A percentile compares a stretch with the other conserved stretches of the same genome.
Conservation (phyloP, 2,329 filamentous ascomycete species). For the Septoria petroselini region DNA sequence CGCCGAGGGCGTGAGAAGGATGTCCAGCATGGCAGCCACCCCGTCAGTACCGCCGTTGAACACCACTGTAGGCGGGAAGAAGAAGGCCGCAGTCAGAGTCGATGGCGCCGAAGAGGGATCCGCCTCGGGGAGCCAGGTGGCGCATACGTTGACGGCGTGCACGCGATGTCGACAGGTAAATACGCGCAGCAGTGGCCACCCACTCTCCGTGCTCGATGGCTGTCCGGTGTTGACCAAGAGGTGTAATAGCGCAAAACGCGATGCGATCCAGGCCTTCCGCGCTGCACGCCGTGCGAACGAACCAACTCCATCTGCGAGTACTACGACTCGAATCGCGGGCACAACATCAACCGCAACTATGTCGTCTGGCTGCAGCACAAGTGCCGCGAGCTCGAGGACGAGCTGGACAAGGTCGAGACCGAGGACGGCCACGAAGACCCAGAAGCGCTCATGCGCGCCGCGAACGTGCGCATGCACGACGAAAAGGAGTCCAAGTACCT, state of each 20-base stretch:
- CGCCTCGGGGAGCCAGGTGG: constrained; percentile 59
- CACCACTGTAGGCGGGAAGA: constrained; percentile 13
- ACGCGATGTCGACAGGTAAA: constrained; percentile 74
- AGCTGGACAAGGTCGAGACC: constrained; percentile 74
- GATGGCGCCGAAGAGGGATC: constrained; percentile 33
- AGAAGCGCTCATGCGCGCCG: constrained; percentile 83
- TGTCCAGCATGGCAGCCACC: constrained; percentile 9
- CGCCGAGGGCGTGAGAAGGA: neutral
- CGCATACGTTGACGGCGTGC: constrained; percentile 76
- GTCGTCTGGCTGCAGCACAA: constrained; percentile 88
- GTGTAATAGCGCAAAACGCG: constrained; percentile 84
- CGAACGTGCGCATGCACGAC: constrained; percentile 78
- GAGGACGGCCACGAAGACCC: constrained; percentile 69
- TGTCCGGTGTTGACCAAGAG: constrained; percentile 15
- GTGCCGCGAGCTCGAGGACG: constrained; percentile 75
- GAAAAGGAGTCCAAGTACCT: constrained; percentile 87
- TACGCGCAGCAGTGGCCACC: constrained; percentile 14
- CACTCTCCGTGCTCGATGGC: no score
- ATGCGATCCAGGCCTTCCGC: constrained; percentile 89
- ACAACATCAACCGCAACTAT: constrained; percentile 84
- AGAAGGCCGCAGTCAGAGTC: constrained; percentile 32
- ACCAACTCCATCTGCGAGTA: constrained; percentile 92
- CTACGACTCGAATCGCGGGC: constrained; percentile 82
- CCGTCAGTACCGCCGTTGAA: constrained; percentile 15
- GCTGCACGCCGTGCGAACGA: constrained; percentile 87